Conservation (phyloP, 2,329 filamentous ascomycete species). For the Neofusicoccum ribis region DNA sequence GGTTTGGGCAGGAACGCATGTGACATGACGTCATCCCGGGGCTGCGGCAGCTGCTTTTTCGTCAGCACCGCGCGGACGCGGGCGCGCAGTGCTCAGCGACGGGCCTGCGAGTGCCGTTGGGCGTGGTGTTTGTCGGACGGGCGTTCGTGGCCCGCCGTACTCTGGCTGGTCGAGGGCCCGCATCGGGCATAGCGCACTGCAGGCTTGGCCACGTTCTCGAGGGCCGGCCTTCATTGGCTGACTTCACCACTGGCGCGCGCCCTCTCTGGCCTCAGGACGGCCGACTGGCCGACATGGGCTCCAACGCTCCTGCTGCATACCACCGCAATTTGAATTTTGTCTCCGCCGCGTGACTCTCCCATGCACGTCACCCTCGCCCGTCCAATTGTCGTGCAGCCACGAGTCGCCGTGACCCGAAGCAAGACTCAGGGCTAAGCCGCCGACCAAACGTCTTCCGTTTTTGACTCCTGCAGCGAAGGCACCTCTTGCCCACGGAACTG, state of each 20-base stretch:
- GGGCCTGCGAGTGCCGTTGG: neutral
- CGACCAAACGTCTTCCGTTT: constrained; percentile 12
- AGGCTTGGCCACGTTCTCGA: constrained; percentile 11
- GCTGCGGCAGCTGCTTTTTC: neutral
- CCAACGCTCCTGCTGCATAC: constrained; percentile 13
- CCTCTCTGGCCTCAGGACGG: neutral
- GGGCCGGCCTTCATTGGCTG: neutral
- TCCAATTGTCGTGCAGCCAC: constrained; percentile 1
- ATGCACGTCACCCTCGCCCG: constrained; percentile 2
- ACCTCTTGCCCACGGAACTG: constrained; percentile 11
- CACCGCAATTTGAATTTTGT: constrained; percentile 14
- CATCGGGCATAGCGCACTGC: constrained; percentile 10
- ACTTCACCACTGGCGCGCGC: constrained; percentile 3
- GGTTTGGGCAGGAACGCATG: neutral
- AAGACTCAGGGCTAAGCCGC: neutral
- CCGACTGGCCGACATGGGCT: constrained; percentile 11
- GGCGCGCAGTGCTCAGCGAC: neutral
- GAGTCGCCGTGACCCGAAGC: neutral
- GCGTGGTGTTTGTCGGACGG: constrained; percentile 3
- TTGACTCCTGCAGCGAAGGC: constrained; percentile 10
- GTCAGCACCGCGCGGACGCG: neutral
- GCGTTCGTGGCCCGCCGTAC: neutral
- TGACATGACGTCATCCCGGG: constrained; percentile 1
- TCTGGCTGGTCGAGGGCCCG: neutral
- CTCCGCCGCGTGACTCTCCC: constrained; percentile 13